phyloP scores from a whole-genome alignment of 345 rosid species.

The Firmiana major region DNA sequence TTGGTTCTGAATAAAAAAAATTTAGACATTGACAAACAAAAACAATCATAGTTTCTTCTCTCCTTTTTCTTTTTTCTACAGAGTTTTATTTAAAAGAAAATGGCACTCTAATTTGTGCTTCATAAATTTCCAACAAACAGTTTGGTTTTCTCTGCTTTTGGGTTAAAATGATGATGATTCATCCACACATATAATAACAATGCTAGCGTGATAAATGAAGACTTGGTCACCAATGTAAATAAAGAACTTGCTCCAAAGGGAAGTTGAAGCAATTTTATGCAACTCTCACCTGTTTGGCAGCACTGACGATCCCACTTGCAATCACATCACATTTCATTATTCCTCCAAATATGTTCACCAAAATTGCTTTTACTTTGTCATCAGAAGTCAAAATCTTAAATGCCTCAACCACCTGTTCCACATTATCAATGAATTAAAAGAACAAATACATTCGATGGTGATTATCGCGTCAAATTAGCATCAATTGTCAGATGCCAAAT shows the following conservation, averaged over 20 bases:
- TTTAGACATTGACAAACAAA: neutral
- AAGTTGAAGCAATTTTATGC: neutral
- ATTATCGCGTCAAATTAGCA: neutral
- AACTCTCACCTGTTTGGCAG: constrained; percentile 77
- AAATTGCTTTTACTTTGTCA: constrained; percentile 91
- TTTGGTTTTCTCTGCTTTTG: neutral
- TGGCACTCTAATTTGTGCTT: neutral
- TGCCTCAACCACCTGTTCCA: constrained; percentile 85
- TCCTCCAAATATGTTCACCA: constrained; percentile 96
- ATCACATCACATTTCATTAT: constrained; percentile 98
- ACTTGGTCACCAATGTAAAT: neutral
- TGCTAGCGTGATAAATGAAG: neutral
- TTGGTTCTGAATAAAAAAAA: neutral
- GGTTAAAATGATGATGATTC: neutral
- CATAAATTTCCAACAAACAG: neutral
- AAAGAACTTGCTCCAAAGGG: neutral
- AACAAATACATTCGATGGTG: neutral
- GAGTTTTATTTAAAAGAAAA: neutral
- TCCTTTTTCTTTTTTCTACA: neutral
- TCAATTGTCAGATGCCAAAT: neutral
- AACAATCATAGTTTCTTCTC: neutral
- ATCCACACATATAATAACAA: neutral
- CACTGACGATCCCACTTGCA: constrained; percentile 95
- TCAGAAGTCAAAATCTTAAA: constrained; percentile 94
- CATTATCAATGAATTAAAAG: constrained; percentile 3